Evolutionary conservation across 2,329 filamentous ascomycete species (phyloP), one percentile per base, ranked within the genome.

Genomic region (Blastomyces gilchristii): DNA sequence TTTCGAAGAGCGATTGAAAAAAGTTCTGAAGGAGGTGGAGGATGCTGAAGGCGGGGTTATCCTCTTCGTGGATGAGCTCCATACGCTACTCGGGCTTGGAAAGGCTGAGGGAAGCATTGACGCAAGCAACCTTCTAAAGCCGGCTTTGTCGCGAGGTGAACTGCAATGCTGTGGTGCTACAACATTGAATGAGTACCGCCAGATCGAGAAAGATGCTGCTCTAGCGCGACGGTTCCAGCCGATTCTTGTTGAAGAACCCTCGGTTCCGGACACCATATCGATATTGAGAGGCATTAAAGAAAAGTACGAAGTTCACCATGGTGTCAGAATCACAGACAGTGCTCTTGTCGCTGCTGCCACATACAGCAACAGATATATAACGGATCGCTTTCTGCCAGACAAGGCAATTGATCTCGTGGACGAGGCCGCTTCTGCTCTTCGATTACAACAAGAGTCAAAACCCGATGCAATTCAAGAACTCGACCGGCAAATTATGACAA

Each of bases 401-500:
- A 97, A 97, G 74, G 94, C 94, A 2, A 97, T 99, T 66, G 94
- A 97, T 73, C 77, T 97, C 18, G 94, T 99, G 74, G 94, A 97
- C 67, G 94, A 97, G 77, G 94, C 94, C 11, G 92, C 93, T 0
- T 95, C 90, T 65, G 91, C 91, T 28, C 79, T 97, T 11, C 86
- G 95, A 54, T 78, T 97, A 41, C 93, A 97, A 72, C 94, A 97
- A 75, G 94, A 99, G 75, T 96, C 91, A 69, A 97, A 97, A 70
- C 94, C 94, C 0, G 94, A 97, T 69, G 87, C 93, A 9, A 97
- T 99, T 43, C 90, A 95, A 78, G 86, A 88, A 60, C 84, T 97
- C 1, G 93, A 97, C 70, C 89, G 95, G 65, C 90, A 92, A 71
- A 96, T 97, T 65, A 95, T 97, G 85, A 97, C 93, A 0, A 91